Evolutionary conservation across 345 rosid species (phyloP), one percentile per base, ranked within the genome.

Genomic region (Moricandia arvensis): DNA sequence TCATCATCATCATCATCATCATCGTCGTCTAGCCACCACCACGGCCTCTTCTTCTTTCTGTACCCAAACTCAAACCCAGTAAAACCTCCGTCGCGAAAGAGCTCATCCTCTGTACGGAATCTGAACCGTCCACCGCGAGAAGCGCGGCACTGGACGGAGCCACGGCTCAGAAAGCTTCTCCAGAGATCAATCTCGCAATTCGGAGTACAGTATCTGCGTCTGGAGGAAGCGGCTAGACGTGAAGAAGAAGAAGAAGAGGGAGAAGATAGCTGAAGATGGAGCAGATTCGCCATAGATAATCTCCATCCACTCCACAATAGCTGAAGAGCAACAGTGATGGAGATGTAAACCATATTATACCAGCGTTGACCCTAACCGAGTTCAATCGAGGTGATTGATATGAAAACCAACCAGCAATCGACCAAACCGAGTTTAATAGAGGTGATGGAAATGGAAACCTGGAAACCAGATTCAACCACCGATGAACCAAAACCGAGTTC

Each of bases 51-150:
- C 57, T 49, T 49, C 57, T 49, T 49, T 49, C 57, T 49, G 12
- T 69, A 68, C 8, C 74, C 60, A 59, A 79, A 79, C 30, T 69
- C 73, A n/a, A 71, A 84, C 0, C 45, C 74, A 8, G 41, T 63
- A 7, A 73, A 82, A 34, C 73, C 78, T 9, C 62, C 80, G 47
- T 71, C 80, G 33, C 54, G 57, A 65, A 71, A 65, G 15, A 75
- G 80, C 60, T 80, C 83, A 18, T 76, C 79, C 53, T 81, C 78
- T 61, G 66, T 43, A 26, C 73, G 58, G 69, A 68, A 80, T 67
- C 78, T 69, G 63, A 69, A 58, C 35, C 80, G 80, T 17, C 74
- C 80, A 31, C 82, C 70, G 34, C 80, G 81, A 43, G 76, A 13
- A 26, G 75, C 80, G 15, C 34, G 64, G 38, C 84, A 79, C 33